phyloP scores from a whole-genome alignment of 2,329 filamentous ascomycete genomes.

The Neoascochyta sp. region DNA sequence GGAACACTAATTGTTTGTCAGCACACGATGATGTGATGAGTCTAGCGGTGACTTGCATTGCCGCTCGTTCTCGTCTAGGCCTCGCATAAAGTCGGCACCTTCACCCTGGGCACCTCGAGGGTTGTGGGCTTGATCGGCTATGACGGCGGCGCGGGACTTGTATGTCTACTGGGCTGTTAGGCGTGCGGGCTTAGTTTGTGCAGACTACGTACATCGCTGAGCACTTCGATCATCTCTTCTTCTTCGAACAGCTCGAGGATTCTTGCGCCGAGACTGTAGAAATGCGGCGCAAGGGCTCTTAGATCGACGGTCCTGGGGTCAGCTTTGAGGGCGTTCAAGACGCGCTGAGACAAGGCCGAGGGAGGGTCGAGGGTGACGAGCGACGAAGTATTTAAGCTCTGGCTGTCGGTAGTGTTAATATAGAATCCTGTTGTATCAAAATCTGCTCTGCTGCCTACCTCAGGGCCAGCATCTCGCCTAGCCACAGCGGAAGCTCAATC shows the following conservation, averaged over 20 bases:
- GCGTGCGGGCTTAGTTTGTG: not conserved
- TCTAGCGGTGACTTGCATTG: slow-evolving; percentile 47
- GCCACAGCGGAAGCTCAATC: slow-evolving; percentile 84
- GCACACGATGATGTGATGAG: not conserved
- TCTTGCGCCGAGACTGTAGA: slow-evolving; percentile 79
- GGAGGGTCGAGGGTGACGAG: slow-evolving; percentile 75
- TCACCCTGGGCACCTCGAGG: slow-evolving; percentile 65
- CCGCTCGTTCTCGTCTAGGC: slow-evolving; percentile 86
- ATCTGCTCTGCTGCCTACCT: slow-evolving; percentile 39
- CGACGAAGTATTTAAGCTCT: slow-evolving; percentile 36
- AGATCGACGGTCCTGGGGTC: slow-evolving; percentile 83
- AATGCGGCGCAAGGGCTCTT: slow-evolving; percentile 77
- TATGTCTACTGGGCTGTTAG: slow-evolving; percentile 57
- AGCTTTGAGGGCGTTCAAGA: slow-evolving; percentile 85
- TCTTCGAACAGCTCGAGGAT: slow-evolving; percentile 92
- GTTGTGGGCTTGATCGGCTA: slow-evolving; percentile 86
- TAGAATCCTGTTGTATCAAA: not conserved
- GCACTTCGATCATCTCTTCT: slow-evolving; percentile 67
- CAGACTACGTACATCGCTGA: slow-evolving; percentile 40
- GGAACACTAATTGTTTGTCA: slow-evolving; percentile 40
- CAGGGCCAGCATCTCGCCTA: slow-evolving; percentile 87
- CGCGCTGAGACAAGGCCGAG: slow-evolving; percentile 68
- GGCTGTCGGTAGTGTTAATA: slow-evolving; percentile 17
- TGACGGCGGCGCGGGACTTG: slow-evolving; percentile 73
- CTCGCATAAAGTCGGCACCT: slow-evolving; percentile 76